Conservation (phyloP, 306 rosid species). For the Nissolia schottii region DNA sequence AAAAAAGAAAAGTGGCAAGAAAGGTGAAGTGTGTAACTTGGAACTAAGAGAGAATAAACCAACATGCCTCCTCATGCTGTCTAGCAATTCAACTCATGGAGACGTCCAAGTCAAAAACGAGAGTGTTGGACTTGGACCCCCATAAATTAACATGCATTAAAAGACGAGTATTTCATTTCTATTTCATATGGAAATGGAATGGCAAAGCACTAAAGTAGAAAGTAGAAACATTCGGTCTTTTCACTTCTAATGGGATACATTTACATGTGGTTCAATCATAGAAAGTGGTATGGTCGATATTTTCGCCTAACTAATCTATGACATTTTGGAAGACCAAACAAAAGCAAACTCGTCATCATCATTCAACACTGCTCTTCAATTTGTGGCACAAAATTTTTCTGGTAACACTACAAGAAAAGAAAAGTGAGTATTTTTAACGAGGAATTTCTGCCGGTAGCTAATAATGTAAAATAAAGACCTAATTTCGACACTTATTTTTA, state of each 20-base stretch:
- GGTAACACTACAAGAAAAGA: too few relatives aligned
- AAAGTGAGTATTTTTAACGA: too few relatives aligned
- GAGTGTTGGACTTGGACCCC: conserved; percentile 26
- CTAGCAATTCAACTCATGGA: conserved; percentile 5
- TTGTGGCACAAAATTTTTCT: background rate
- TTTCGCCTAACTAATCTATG: background rate
- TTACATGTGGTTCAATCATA: conserved; percentile 6
- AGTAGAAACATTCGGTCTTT: background rate
- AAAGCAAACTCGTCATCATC: background rate
- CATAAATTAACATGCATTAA: conserved; percentile 25
- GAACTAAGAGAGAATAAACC: conserved; percentile 17
- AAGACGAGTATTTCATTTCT: conserved; percentile 26
- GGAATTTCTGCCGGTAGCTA: too few relatives aligned
- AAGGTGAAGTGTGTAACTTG: background rate
- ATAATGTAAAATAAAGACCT: too few relatives aligned
- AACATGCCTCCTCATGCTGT: conserved; percentile 19
- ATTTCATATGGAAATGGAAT: conserved; percentile 29
- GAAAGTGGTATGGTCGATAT: background rate
- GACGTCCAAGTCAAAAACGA: conserved; percentile 33
- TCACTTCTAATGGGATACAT: conserved; percentile 16
- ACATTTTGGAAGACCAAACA: background rate
- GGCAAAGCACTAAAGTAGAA: background rate
- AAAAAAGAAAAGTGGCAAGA: conserved; percentile 16
- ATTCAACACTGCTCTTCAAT: background rate
- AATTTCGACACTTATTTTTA: too few relatives aligned